Percentiles rank a stretch among this genome's conserved stretches.
Evolutionary conservation across 2,329 filamentous ascomycete genomes (phyloP).

Genomic region (Xylariaceae sp.): DNA sequence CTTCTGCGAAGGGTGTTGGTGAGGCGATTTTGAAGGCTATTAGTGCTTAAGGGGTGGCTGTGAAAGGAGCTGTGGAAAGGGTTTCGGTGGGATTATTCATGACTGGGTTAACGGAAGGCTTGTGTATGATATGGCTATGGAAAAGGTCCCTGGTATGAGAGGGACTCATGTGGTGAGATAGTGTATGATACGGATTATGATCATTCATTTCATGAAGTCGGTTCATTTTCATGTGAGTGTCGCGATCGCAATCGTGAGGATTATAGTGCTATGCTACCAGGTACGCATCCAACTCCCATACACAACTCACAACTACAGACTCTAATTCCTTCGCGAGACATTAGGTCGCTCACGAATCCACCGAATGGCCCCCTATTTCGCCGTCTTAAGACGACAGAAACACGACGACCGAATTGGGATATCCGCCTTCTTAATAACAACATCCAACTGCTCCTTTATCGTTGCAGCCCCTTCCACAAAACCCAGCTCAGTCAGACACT

Average conservation of each 20-base stretch:
- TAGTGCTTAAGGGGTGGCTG: conserved; percentile 12
- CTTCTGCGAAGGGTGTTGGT: conserved; percentile 46
- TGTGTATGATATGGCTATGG: too few species aligned
- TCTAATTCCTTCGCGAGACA: too few species aligned
- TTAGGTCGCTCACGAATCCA: too few species aligned
- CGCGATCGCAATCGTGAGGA: too few species aligned
- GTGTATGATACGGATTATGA: too few species aligned
- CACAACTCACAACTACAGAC: background rate
- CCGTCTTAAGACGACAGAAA: conserved; percentile 30
- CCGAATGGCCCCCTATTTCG: background rate
- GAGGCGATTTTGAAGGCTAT: conserved; percentile 47
- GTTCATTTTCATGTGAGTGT: too few species aligned
- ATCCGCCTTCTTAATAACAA: conserved; percentile 27
- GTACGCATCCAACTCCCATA: background rate
- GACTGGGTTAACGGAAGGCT: too few species aligned
- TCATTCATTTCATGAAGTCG: too few species aligned
- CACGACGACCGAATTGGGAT: conserved; percentile 34
- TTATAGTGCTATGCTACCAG: background rate
- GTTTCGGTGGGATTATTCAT: background rate
- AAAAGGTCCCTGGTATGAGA: too few species aligned
- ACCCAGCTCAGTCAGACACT: conserved; percentile 57
- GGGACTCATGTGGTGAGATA: too few species aligned
- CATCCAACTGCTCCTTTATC: conserved; percentile 26
- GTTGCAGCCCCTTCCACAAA: conserved; percentile 36
- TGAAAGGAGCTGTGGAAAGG: too few species aligned